Percentiles rank a stretch among this genome's conserved stretches.
These are phyloP conservation scores for Lentinula detonsa DNA, from an alignment of 768 basidiomycete species.

Conservation along the genomic window DNA sequence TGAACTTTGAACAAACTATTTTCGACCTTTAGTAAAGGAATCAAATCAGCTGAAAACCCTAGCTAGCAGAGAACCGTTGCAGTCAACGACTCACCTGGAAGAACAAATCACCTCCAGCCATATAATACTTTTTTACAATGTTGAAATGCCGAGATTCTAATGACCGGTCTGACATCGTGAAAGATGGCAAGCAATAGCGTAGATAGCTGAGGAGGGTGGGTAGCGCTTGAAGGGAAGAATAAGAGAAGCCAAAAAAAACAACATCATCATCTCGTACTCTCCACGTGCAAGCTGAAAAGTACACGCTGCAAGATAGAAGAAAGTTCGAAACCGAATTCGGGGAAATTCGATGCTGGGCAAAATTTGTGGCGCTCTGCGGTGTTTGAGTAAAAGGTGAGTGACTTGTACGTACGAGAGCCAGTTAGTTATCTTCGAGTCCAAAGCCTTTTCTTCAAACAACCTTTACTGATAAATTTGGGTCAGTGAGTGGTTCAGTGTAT, in stretches of 20 bases:
- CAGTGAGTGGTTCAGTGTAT: not conserved
- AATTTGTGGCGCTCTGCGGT: not conserved
- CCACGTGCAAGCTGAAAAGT: not conserved
- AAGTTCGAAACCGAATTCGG: not conserved
- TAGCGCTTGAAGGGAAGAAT: not conserved
- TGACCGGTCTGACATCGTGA: not conserved
- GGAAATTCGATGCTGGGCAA: not conserved
- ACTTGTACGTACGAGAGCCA: not conserved
- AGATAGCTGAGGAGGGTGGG: not conserved
- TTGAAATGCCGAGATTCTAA: not conserved
- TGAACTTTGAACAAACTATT: slow-evolving; percentile 20
- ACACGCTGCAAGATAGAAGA: not conserved
- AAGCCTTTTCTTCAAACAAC: too few species aligned
- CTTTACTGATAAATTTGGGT: not conserved
- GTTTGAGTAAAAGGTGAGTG: not conserved
- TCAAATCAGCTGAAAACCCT: not conserved
- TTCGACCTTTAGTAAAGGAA: not conserved
- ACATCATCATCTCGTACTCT: not conserved
- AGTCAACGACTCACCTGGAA: not conserved
- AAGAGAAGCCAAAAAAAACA: not conserved
- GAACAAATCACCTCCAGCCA: slow-evolving; percentile 3
- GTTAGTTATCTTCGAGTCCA: too few species aligned
- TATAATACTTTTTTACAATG: slow-evolving; percentile 4
- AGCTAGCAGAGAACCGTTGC: not conserved
- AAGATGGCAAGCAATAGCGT: not conserved